Base-by-base conservation (phyloP, 2,329 filamentous ascomycete genomes). In the Diplodia corticola region DNA sequence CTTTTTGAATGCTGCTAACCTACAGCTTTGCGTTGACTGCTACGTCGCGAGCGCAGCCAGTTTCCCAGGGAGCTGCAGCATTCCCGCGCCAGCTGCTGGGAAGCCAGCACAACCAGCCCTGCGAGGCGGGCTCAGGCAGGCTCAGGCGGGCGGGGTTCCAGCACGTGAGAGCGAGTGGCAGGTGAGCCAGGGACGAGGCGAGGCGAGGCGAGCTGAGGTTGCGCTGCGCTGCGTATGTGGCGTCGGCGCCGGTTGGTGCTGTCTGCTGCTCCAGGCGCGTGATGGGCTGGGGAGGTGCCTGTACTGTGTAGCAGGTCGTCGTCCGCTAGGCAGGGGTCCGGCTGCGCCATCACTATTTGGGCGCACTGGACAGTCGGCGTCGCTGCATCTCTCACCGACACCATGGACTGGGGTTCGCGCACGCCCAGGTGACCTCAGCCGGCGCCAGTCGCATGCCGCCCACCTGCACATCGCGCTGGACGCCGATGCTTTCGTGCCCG, bases 31-130 rank as follows among this genome's bases (percentile, higher is more conserved):
- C n/a, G n/a, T n/a, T n/a, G n/a, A 13, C 30, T 9, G 17, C 6
- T 22, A 37, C 40, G 55, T 44, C 55, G 55, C 55, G 55, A 48
- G 55, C 55, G n/a, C 40, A 50, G 20, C 30, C 28, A 10, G 10
- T 12, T 54, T 54, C 30, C 9, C 7, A n/a, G 17, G 26, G 20
- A 35, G 15, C 37, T 40, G 53, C 35, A 26, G 40, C 57, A 61
- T 61, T 61, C 40, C 33, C 57, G 57, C 22, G 57, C 57, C 57
- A 61, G 57, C n/a, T 46, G 57, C 54, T 46, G 55, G 37, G 40
- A 60, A 48, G 37, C 12, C 13, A 24, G 2, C 24, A 60, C 22
- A 46, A 60, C 9, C 55, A 60, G 55, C 55, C 37, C 40, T 17
- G 55, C 40, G 55, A 30, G 33, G 33, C 26, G 54, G 35, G 28